A percentile compares a stretch with the other conserved stretches of the same genome.
Evolutionary conservation across 1,139 yeast species (phyloP).

Genomic region (Pichia sp.): DNA sequence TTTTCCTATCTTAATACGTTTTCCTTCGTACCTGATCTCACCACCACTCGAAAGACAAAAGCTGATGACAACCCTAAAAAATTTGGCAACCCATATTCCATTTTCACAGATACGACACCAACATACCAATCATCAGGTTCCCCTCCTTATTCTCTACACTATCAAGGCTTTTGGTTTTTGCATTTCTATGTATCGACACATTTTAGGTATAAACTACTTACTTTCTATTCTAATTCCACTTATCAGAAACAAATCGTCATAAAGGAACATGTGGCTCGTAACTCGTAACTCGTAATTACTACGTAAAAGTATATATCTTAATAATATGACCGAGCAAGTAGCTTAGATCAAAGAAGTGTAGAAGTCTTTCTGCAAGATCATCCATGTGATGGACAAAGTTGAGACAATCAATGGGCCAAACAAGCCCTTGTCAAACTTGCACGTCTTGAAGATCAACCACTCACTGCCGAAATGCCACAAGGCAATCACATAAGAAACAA

Average conservation of each 20-base stretch:
- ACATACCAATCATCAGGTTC: no score
- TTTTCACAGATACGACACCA: no score
- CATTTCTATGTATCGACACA: not conserved
- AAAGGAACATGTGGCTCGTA: not conserved
- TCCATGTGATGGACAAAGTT: conserved; percentile 43
- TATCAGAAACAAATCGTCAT: not conserved
- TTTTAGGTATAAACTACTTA: not conserved
- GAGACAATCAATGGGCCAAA: conserved; percentile 78
- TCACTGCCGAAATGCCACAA: conserved; percentile 79
- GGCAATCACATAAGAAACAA: conserved; percentile 82
- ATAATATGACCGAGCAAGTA: not conserved
- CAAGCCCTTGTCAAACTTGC: conserved; percentile 82
- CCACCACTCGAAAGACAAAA: not conserved
- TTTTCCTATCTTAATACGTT: not conserved
- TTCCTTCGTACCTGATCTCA: not conserved
- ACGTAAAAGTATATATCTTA: not conserved
- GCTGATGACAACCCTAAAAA: not conserved
- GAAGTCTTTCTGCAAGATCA: conserved; percentile 39
- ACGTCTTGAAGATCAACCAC: conserved; percentile 74
- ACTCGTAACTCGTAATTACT: not conserved
- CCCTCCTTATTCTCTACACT: not conserved
- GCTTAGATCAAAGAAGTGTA: conserved; percentile 25
- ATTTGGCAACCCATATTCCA: not conserved
- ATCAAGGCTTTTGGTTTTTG: not conserved
- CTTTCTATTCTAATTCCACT: not conserved